A percentile compares a stretch with the other conserved stretches of the same genome.
Conservation (phyloP, 805 yeast genomes). For the Yarrowia sp. region DNA sequence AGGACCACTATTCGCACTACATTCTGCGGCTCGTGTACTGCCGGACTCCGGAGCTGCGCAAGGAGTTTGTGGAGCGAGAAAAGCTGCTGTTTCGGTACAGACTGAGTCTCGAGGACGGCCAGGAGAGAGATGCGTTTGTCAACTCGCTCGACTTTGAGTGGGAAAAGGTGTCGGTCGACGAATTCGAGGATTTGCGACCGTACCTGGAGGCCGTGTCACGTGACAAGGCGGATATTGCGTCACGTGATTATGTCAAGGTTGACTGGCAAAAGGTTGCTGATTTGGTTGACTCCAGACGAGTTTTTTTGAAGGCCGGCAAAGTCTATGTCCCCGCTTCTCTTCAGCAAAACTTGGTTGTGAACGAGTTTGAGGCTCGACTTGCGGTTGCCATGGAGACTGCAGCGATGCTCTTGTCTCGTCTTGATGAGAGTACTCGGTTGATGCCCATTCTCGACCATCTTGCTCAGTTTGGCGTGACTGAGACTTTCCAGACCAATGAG, state of each 20-base stretch:
- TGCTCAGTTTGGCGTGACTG: conserved; percentile 53
- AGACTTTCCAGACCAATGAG: conserved; percentile 47
- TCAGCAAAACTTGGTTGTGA: conserved; percentile 72
- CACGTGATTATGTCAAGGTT: conserved; percentile 66
- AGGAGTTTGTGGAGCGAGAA: conserved; percentile 80
- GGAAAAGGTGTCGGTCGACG: conserved; percentile 69
- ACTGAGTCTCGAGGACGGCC: conserved; percentile 64
- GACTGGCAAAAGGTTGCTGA: conserved; percentile 88
- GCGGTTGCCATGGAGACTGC: conserved; percentile 64
- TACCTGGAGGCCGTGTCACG: conserved; percentile 59
- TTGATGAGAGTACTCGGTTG: conserved; percentile 91
- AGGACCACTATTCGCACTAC: conserved; percentile 92
- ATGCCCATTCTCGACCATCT: conserved; percentile 83
- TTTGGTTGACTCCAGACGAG: conserved; percentile 74
- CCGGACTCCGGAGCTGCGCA: conserved; percentile 77
- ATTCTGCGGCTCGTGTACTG: conserved; percentile 90
- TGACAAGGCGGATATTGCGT: conserved; percentile 3
- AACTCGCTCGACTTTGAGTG: conserved; percentile 69
- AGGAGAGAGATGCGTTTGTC: conserved; percentile 78
- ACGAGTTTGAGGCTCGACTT: conserved; percentile 68
- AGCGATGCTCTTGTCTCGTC: conserved; percentile 76
- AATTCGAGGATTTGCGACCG: conserved; percentile 61
- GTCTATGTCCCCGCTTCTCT: conserved; percentile 86
- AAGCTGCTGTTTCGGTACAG: conserved; percentile 75
- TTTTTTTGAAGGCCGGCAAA: conserved; percentile 68